Conservation (phyloP, 257 asterid genomes). For the Leptodermis oblonga region DNA sequence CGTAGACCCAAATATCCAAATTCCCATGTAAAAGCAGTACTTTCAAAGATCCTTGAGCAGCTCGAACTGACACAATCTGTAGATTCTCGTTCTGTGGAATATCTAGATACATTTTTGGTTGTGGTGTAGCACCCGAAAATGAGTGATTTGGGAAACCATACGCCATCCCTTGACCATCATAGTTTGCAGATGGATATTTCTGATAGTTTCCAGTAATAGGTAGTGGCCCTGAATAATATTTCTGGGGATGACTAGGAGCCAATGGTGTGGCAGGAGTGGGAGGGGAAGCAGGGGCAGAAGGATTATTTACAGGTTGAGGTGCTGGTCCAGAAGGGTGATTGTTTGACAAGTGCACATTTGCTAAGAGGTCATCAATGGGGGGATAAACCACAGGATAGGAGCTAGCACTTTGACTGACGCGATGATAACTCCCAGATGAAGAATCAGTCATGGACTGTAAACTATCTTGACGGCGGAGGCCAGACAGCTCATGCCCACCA, state of each 20-base stretch:
- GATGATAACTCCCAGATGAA: conserved; percentile 28
- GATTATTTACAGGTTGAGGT: background rate
- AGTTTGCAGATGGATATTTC: too few relatives aligned
- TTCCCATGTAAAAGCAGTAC: conserved; percentile 80
- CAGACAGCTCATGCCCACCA: conserved; percentile 31
- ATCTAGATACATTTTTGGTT: conserved; percentile 22
- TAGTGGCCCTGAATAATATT: conserved; percentile 55
- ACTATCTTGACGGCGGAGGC: conserved; percentile 42
- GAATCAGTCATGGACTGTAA: conserved; percentile 33
- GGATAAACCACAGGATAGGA: conserved; percentile 57
- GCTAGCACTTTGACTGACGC: conserved; percentile 26
- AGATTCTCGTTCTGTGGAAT: conserved; percentile 29
- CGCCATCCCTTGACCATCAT: conserved; percentile 33
- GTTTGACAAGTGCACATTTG: conserved; percentile 48
- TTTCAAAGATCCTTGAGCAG: conserved; percentile 56
- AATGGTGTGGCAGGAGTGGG: conserved; percentile 42
- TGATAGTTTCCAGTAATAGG: conserved; percentile 32
- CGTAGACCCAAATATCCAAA: conserved; percentile 77
- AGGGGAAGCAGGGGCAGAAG: conserved; percentile 31
- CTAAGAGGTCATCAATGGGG: conserved; percentile 58
- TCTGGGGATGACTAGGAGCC: conserved; percentile 25
- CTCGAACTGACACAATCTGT: conserved; percentile 59
- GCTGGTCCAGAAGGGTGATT: conserved; percentile 40
- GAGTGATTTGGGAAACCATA: conserved; percentile 49
- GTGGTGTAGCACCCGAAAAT: conserved; percentile 42